Evolutionary conservation across 2,329 filamentous ascomycete species (phyloP), one percentile per base, ranked within the genome.

Genomic region (Grosmannia huntii): DNA sequence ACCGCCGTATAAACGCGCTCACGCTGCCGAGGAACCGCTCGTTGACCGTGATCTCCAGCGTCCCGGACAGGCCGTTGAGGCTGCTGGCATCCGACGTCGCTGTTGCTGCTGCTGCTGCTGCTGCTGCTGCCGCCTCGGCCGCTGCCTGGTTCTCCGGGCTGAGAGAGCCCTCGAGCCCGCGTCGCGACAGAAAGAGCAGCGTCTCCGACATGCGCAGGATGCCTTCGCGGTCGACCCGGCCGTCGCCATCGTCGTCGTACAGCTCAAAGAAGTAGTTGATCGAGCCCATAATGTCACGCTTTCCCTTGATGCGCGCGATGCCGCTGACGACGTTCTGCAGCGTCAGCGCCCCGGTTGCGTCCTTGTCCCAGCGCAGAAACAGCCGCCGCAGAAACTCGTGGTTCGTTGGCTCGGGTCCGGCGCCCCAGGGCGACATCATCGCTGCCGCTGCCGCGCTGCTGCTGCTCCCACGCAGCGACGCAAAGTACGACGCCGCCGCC

Each of bases 251-350:
- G 64, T 99, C 92, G 68, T 99, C 94, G 69, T 97, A 96, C 0
- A 99, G 81, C 66, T 96, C 89, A 65, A 99, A 99, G 71, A 99
- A 97, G 72, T 97, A 97, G 60, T 85, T 94, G 67, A 99, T 97
- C 60, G 89, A 94, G 33, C 89, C 89, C 92, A 99, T 96, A 64
- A 99, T 96, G 70, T 99, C 94, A 53, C 86, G 85, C 58, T 87
- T 90, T 10, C 94, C 92, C 70, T 96, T 97, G 67, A 99, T 89
- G 16, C 88, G 84, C 2, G 92, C 91, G 52, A 99, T 76, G 0
- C 94, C 94, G 21, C 86, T 87, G 5, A 97, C 94, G 2, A 99
- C 90, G 65, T 97, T 89, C 67, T 96, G 90, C 55, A 99, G 74
- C 21, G 85, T 95, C 62, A 99, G 73, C 1, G 86, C 84, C n/a